These are phyloP conservation scores for Santalum album DNA, from an alignment of 164 flowering plant genomes.

Conservation along the genomic window DNA sequence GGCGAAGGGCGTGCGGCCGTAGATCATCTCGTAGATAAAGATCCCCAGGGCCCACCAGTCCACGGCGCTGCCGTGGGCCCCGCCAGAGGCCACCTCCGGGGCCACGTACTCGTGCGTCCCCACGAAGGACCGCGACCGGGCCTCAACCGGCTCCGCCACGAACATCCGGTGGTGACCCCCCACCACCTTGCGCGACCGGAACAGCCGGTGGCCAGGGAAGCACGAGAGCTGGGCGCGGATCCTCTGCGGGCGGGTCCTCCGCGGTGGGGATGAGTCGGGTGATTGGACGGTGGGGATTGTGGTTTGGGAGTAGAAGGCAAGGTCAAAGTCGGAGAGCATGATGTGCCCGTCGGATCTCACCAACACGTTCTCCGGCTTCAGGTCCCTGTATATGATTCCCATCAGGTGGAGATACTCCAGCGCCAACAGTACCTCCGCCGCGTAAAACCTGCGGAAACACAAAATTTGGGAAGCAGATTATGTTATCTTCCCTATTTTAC, in stretches of 20 bases:
- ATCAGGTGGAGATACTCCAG: conserved; percentile 86
- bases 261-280: conserved; percentile 26
- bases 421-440: conserved; percentile 84
- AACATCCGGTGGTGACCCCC: conserved; percentile 34
- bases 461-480: too few species aligned
- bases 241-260: conserved; percentile 1
- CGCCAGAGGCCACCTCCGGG: conserved; percentile 75
- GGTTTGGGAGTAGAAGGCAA: conserved; percentile 55
- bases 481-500: too few species aligned
- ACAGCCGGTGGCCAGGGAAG: conserved; percentile 27
- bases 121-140: conserved; percentile 75
- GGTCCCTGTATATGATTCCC: conserved; percentile 83
- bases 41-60: conserved; percentile 96
- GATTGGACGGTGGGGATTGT: conserved; percentile 62
- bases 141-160: conserved; percentile 79
- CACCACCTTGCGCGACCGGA: conserved; percentile 55
- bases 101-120: conserved; percentile 96
- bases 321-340: conserved; percentile 89
- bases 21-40: conserved; percentile 78
- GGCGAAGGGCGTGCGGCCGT: conserved; percentile 75
- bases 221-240: conserved; percentile 22
- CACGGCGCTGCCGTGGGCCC: conserved; percentile 77
- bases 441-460: conserved; percentile 53
- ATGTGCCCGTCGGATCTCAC: conserved; percentile 92
- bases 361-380: conserved; percentile 79